Percentiles rank a stretch among this genome's conserved stretches.
phyloP scores from a whole-genome alignment of 2,329 filamentous ascomycete genomes.

The Rhytidhysteron rufulum region DNA sequence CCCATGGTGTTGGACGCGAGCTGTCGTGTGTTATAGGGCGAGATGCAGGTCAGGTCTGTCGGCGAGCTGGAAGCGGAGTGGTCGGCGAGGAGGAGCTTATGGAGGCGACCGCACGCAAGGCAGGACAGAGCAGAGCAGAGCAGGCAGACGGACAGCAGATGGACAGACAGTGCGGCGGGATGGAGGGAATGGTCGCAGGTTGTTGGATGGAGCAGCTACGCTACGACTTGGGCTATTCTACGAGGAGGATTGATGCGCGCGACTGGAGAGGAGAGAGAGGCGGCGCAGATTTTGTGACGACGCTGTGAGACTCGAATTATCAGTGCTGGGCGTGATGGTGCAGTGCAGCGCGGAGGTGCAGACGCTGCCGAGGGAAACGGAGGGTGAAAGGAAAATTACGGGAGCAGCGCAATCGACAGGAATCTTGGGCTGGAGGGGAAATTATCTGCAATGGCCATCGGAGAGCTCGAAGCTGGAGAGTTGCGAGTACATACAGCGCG shows the following conservation, averaged over 20 bases:
- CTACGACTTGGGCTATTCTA: constrained; percentile 1
- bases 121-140: constrained; percentile 8
- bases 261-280: constrained; percentile 5
- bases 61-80: constrained; percentile 1
- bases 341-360: background rate
- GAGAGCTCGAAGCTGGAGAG: too few relatives aligned
- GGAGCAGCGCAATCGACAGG: too few relatives aligned
- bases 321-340: constrained; percentile 11
- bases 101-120: constrained; percentile 9
- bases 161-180: constrained; percentile 7
- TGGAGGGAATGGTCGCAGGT: background rate
- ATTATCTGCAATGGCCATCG: too few relatives aligned
- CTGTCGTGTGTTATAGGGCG: constrained; percentile 2
- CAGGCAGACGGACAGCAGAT: constrained; percentile 4
- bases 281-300: constrained; percentile 8
- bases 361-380: background rate
- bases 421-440: too few relatives aligned
- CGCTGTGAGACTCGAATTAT: constrained; percentile 18
- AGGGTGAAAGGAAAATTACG: background rate
- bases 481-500: too few relatives aligned
- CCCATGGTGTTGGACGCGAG: constrained; percentile 28
- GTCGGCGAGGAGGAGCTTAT: constrained; percentile 2
- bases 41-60: background rate
- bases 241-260: background rate
- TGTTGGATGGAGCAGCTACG: background rate